Evolutionary conservation across 805 yeast species (phyloP).

Genomic region (Ogataea ganodermae): DNA sequence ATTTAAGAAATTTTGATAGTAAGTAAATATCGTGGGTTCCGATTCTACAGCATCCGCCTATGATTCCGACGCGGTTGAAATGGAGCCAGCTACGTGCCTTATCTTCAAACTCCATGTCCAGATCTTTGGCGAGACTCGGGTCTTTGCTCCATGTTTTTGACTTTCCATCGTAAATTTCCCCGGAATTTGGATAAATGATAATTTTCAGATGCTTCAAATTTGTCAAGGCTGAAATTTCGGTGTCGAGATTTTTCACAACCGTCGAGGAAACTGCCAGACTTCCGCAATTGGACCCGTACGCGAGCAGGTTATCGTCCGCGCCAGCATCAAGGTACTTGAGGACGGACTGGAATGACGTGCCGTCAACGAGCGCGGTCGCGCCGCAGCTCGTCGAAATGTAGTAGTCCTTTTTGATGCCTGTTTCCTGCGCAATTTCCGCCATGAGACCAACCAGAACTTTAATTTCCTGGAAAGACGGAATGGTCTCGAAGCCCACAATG

Average conservation of each 20-base stretch:
- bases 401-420: conserved; percentile 18
- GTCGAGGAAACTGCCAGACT: conserved; percentile 43
- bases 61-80: conserved; percentile 43
- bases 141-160: conserved; percentile 43
- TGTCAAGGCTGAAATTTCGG: conserved; percentile 13
- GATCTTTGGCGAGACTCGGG: conserved; percentile 14
- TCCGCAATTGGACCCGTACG: conserved; percentile 73
- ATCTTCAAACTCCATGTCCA: conserved; percentile 40
- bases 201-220: conserved; percentile 38
- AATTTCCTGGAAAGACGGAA: conserved; percentile 63
- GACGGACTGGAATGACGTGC: conserved; percentile 43
- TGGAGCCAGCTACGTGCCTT: conserved; percentile 43
- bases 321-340: conserved; percentile 26
- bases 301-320: conserved; percentile 33
- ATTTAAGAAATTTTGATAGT: conserved; percentile 9
- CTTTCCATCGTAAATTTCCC: conserved; percentile 59
- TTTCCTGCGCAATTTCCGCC: conserved; percentile 25
- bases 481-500: conserved; percentile 67
- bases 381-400: conserved; percentile 43
- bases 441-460: conserved; percentile 48
- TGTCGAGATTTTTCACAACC: conserved; percentile 38
- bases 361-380: conserved; percentile 48
- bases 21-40: conserved; percentile 49
- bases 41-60: conserved; percentile 81
- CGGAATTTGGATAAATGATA: conserved; percentile 74